A percentile compares a stretch with the other conserved stretches of the same genome.
These are phyloP conservation scores for Astrothelium subdiscretum DNA, from an alignment of 495 filamentous ascomycete genomes.

Conservation along the genomic window DNA sequence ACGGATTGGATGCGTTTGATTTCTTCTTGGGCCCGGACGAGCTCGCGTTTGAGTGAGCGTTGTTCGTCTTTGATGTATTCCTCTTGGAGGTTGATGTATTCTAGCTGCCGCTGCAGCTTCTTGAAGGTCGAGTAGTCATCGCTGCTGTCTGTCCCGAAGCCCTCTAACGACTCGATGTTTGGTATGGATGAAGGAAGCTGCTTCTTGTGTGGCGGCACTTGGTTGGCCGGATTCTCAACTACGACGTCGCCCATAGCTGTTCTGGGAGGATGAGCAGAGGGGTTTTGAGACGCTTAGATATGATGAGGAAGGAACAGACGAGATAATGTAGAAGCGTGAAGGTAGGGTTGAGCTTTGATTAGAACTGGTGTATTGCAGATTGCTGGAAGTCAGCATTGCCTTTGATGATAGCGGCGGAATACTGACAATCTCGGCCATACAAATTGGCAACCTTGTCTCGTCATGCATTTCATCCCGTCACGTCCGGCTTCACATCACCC, in stretches of 20 bases:
- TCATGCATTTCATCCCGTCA: no score
- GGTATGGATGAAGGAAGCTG: constrained; percentile 64
- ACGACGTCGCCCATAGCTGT: constrained; percentile 65
- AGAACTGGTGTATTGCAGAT: no score
- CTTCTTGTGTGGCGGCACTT: constrained; percentile 63
- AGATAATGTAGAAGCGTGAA: background rate
- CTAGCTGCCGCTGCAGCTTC: constrained; percentile 87
- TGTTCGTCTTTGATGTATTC: constrained; percentile 99
- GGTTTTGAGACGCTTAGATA: no score
- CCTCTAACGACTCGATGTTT: constrained; percentile 81
- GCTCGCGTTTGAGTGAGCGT: constrained; percentile 90
- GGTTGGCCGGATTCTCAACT: constrained; percentile 68
- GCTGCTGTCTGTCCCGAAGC: constrained; percentile 62
- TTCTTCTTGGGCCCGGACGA: constrained; percentile 95
- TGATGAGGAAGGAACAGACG: no score
- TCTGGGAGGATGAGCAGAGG: background rate
- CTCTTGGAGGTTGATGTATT: constrained; percentile 95
- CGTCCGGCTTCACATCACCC: no score
- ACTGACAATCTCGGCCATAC: no score
- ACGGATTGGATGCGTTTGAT: constrained; percentile 99
- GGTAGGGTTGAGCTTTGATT: no score
- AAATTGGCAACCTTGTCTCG: no score
- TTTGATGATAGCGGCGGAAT: no score
- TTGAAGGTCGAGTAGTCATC: constrained; percentile 95
- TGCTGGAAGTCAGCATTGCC: no score